Evolutionary conservation across 139 green algal genomes (phyloP).

Genomic region (Chlamydomonas eustigma): DNA sequence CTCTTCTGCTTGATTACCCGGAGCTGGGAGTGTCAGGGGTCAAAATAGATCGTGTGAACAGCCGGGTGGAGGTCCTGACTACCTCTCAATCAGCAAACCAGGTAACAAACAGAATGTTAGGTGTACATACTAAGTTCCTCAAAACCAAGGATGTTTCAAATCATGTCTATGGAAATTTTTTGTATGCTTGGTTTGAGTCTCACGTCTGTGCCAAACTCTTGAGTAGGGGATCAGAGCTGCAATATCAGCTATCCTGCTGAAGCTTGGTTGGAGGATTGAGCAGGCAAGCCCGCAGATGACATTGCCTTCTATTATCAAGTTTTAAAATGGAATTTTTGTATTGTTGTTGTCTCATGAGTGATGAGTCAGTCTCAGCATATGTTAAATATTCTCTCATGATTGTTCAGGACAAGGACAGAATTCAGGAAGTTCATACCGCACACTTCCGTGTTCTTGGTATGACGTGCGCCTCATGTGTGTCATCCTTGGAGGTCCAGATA

Average conservation of each 20-base stretch:
- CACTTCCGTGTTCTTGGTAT: slow-evolving; percentile 53
- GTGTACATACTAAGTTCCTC: too few species aligned
- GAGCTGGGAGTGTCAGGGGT: slow-evolving; percentile 6
- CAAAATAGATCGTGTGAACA: background rate
- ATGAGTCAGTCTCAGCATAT: background rate
- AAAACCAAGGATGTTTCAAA: too few species aligned
- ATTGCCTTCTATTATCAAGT: background rate
- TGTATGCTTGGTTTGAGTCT: too few species aligned
- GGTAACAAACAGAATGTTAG: too few species aligned
- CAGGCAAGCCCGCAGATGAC: background rate
- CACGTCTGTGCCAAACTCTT: too few species aligned
- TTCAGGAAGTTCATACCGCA: background rate
- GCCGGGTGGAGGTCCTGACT: background rate
- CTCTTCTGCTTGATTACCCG: background rate
- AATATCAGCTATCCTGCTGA: background rate
- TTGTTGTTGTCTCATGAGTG: background rate
- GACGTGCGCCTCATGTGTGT: slow-evolving; percentile 72
- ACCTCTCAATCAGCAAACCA: too few species aligned
- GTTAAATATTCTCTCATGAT: background rate
- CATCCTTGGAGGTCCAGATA: slow-evolving; percentile 53
- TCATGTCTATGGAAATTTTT: too few species aligned
- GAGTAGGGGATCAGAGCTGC: background rate
- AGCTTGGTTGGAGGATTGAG: background rate
- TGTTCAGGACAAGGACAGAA: background rate
- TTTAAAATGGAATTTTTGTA: background rate